These are phyloP conservation scores for Tulasnella sp. DNA, from an alignment of 768 basidiomycete genomes.

Conservation along the genomic window DNA sequence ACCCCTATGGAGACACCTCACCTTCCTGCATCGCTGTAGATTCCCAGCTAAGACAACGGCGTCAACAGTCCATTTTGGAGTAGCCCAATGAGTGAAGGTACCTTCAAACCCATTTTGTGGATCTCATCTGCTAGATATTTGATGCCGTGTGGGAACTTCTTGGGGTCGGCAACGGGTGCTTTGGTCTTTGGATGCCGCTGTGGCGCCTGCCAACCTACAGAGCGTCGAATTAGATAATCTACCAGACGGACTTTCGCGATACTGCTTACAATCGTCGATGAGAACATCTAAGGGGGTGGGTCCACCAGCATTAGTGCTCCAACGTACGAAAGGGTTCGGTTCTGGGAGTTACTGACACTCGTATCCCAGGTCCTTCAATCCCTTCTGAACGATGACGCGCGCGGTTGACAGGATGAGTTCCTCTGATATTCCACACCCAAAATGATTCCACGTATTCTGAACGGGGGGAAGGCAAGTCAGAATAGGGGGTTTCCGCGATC, in stretches of 20 bases:
- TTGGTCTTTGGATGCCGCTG: slow-evolving; percentile 27
- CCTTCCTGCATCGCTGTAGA: slow-evolving; percentile 40
- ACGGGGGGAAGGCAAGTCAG: not conserved
- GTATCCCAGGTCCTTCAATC: slow-evolving; percentile 40
- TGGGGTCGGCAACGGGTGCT: slow-evolving; percentile 29
- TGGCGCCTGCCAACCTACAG: slow-evolving; percentile 32
- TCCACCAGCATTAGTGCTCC: not conserved
- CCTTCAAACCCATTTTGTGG: slow-evolving; percentile 31
- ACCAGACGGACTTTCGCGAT: slow-evolving; percentile 35
- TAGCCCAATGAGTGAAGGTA: not conserved
- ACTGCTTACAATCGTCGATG: slow-evolving; percentile 40
- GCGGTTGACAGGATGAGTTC: slow-evolving; percentile 39
- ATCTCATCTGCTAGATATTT: slow-evolving; percentile 30
- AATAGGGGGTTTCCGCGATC: not conserved
- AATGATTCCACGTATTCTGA: slow-evolving; percentile 41
- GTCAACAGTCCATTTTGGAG: not conserved
- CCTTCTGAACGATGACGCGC: slow-evolving; percentile 36
- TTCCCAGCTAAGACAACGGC: slow-evolving; percentile 35
- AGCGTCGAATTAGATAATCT: slow-evolving; percentile 33
- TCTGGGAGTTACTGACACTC: slow-evolving; percentile 35
- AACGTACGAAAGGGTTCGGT: not conserved
- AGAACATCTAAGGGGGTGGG: slow-evolving; percentile 35
- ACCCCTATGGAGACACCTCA: slow-evolving; percentile 13
- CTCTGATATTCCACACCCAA: slow-evolving; percentile 40
- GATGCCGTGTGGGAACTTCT: slow-evolving; percentile 31